These are phyloP conservation scores for Phaffomyces opuntiae DNA, from an alignment of 805 yeast species.

Conservation along the genomic window DNA sequence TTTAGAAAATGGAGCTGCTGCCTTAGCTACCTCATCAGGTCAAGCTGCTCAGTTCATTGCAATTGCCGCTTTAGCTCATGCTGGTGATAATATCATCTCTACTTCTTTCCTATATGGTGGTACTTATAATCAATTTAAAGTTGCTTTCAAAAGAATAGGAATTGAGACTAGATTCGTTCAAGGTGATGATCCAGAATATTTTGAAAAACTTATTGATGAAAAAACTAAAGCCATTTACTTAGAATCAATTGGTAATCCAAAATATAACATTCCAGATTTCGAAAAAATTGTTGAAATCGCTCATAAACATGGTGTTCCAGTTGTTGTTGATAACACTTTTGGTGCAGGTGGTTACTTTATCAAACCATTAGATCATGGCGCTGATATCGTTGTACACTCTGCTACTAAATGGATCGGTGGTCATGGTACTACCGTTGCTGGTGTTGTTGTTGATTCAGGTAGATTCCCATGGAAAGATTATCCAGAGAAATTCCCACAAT, in stretches of 20 bases:
- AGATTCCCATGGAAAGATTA: conserved; percentile 86
- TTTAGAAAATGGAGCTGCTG: conserved; percentile 87
- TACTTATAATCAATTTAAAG: conserved; percentile 91
- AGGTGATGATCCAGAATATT: conserved; percentile 69
- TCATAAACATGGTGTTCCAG: conserved; percentile 80
- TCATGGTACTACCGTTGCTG: conserved; percentile 92
- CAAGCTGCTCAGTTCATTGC: conserved; percentile 93
- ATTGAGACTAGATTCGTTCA: conserved; percentile 79
- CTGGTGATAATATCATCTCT: conserved; percentile 86
- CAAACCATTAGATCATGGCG: conserved; percentile 83
- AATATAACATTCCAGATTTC: conserved; percentile 87
- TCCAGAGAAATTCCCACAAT: conserved; percentile 87
- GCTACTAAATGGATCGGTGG: conserved; percentile 99
- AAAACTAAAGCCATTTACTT: conserved; percentile 86
- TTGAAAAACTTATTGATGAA: conserved; percentile 68
- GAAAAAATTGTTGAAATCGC: conserved; percentile 69
- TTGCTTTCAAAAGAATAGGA: conserved; percentile 83
- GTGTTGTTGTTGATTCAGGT: conserved; percentile 85
- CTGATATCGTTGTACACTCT: conserved; percentile 86
- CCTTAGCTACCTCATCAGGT: conserved; percentile 88
- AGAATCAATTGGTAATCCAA: conserved; percentile 91
- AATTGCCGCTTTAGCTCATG: conserved; percentile 71
- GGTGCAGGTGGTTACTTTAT: conserved; percentile 93
- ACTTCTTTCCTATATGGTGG: conserved; percentile 92
- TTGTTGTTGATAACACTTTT: conserved; percentile 92